Conservation (phyloP, 169 alveolate genomes). For the Plasmodium yoelii region DNA sequence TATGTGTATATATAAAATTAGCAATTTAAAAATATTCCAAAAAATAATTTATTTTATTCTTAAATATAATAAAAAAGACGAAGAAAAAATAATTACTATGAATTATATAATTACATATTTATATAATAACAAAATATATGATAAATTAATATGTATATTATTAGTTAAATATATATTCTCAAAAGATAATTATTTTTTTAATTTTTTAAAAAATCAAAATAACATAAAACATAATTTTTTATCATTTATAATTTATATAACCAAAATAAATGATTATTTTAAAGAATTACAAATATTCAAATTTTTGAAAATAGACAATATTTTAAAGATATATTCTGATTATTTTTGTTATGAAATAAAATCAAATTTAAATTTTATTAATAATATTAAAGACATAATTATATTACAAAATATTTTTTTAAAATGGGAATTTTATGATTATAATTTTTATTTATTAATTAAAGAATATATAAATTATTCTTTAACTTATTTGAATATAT, state of each 20-base stretch:
- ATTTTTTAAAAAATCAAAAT: constrained; percentile 15
- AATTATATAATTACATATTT: constrained; percentile 53
- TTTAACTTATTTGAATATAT: constrained; percentile 9
- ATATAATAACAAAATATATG: constrained; percentile 14
- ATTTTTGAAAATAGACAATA: too few species aligned
- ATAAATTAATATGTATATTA: constrained; percentile 1
- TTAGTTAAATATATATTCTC: constrained; percentile 16
- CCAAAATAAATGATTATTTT: not conserved
- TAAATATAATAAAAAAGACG: constrained; percentile 7
- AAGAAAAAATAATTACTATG: constrained; percentile 24
- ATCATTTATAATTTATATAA: constrained; percentile 11
- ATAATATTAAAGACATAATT: constrained; percentile 10
- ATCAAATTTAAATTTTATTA: not conserved
- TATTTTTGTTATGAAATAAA: constrained; percentile 10
- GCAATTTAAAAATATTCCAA: constrained; percentile 7
- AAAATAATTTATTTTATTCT: constrained; percentile 20
- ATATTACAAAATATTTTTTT: constrained; percentile 23
- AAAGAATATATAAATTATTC: constrained; percentile 34
- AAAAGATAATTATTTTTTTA: constrained; percentile 4
- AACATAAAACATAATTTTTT: constrained; percentile 12
- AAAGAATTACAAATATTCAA: too few species aligned
- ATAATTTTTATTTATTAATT: constrained; percentile 11
- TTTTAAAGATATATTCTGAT: constrained; percentile 7
- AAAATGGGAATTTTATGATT: constrained; percentile 8
- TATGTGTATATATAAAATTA: constrained; percentile 19